Evolutionary conservation across 768 basidiomycete genomes (phyloP).

Genomic region (Exsudoporus frostii): DNA sequence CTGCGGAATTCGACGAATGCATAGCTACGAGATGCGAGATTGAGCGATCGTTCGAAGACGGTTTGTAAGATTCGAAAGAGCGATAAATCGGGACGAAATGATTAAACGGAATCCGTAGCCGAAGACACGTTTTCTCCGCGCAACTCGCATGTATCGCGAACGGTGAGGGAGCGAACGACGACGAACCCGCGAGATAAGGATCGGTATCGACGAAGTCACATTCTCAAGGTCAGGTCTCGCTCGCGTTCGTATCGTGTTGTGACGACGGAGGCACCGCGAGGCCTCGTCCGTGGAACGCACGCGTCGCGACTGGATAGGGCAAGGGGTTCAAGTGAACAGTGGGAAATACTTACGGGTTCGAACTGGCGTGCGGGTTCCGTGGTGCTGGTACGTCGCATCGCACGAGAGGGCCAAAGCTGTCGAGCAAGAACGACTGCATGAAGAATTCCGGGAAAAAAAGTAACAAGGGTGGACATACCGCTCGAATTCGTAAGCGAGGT

Average conservation of each 20-base stretch:
- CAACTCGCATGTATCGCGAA: slow-evolving; percentile 26
- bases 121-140: slow-evolving; percentile 29
- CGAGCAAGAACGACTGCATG: neutral
- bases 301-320: slow-evolving; percentile 38
- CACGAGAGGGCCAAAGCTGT: slow-evolving; percentile 75
- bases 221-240: slow-evolving; percentile 23
- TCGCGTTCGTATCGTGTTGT: slow-evolving; percentile 29
- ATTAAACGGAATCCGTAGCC: slow-evolving; percentile 25
- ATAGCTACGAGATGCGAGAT: slow-evolving; percentile 64
- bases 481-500: slow-evolving; percentile 86
- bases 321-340: slow-evolving; percentile 28
- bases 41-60: slow-evolving; percentile 50
- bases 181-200: slow-evolving; percentile 31
- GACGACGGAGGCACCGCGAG: slow-evolving; percentile 23
- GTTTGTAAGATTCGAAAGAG: slow-evolving; percentile 37
- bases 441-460: slow-evolving; percentile 3
- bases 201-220: slow-evolving; percentile 27
- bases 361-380: slow-evolving; percentile 67
- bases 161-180: slow-evolving; percentile 22
- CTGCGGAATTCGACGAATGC: slow-evolving; percentile 85
- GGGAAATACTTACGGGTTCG: slow-evolving; percentile 73
- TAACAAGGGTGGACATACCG: slow-evolving; percentile 43
- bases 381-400: slow-evolving; percentile 91
- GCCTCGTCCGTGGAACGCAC: slow-evolving; percentile 33
- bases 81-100: slow-evolving; percentile 31